These are phyloP conservation scores for Hypoxylon sp. DNA, from an alignment of 2,329 filamentous ascomycete genomes.

Conservation along the genomic window DNA sequence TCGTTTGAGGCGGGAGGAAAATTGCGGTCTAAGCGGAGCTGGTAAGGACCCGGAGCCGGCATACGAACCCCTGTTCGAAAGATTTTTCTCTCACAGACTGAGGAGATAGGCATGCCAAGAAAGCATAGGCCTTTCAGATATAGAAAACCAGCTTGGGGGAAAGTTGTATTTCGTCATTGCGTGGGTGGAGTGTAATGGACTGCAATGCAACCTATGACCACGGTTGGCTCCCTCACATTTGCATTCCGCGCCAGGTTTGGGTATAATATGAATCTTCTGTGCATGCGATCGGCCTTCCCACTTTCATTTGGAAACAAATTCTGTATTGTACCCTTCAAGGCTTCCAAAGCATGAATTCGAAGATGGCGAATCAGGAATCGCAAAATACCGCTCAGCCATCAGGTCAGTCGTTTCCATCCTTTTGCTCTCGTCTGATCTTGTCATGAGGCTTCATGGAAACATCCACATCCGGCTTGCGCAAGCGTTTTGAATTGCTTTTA, in stretches of 20 bases:
- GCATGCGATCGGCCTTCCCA: slow-evolving; percentile 43
- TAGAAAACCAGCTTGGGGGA: slow-evolving; percentile 11
- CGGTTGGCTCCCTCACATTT: slow-evolving; percentile 46
- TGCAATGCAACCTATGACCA: slow-evolving; percentile 39
- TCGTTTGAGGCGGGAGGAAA: slow-evolving; percentile 40
- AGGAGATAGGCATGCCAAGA: slow-evolving; percentile 6
- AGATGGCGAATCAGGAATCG: slow-evolving; percentile 47
- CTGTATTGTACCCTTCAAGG: slow-evolving; percentile 37
- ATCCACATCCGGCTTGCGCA: slow-evolving; percentile 35
- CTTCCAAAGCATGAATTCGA: slow-evolving; percentile 32
- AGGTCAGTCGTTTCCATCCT: slow-evolving; percentile 45
- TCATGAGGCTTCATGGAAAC: slow-evolving; percentile 43
- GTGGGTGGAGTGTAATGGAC: slow-evolving; percentile 18
- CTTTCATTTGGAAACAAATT: slow-evolving; percentile 45
- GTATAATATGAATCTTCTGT: slow-evolving; percentile 46
- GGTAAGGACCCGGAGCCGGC: slow-evolving; percentile 28
- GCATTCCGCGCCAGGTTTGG: slow-evolving; percentile 29
- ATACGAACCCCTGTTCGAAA: slow-evolving; percentile 26
- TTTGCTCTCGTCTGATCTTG: slow-evolving; percentile 26
- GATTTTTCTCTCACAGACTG: slow-evolving; percentile 11
- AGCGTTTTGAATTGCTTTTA: slow-evolving; percentile 43
- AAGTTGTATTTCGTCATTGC: slow-evolving; percentile 29
- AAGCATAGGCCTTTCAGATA: slow-evolving; percentile 20
- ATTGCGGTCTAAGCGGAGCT: slow-evolving; percentile 42
- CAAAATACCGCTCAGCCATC: slow-evolving; percentile 45